phyloP scores from a whole-genome alignment of 2,329 filamentous ascomycete species.

The Ceratocystiopsis sp. region DNA sequence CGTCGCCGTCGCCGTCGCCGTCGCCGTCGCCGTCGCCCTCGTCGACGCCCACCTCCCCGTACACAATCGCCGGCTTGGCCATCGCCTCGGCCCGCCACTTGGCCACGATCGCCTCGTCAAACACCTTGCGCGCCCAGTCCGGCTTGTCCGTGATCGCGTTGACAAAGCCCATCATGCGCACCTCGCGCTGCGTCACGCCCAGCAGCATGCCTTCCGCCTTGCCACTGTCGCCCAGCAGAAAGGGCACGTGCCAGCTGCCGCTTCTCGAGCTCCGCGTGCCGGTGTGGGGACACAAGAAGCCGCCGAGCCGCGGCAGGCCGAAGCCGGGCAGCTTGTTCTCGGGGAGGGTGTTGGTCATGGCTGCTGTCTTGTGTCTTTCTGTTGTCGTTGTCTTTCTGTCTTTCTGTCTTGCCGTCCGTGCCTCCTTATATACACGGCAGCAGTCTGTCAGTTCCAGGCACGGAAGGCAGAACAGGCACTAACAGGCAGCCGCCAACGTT shows the following conservation, averaged over 20 bases:
- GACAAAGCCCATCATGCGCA: conserved; percentile 19
- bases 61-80: not conserved
- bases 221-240: not conserved
- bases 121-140: conserved; percentile 19
- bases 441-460: too few relatives aligned
- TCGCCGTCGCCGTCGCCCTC: not conserved
- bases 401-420: not conserved
- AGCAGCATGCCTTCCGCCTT: not conserved
- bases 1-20: too few relatives aligned
- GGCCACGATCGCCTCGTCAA: conserved; percentile 16
- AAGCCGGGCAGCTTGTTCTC: conserved; percentile 3
- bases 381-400: too few relatives aligned
- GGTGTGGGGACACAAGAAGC: too few relatives aligned
- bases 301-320: conserved; percentile 1
- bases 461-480: too few relatives aligned
- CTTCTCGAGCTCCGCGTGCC: too few relatives aligned
- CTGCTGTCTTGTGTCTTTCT: not conserved
- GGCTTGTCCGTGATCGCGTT: conserved; percentile 20
- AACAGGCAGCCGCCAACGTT: too few relatives aligned
- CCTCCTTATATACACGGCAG: too few relatives aligned
- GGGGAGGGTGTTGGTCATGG: not conserved
- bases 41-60: not conserved
- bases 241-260: not conserved
- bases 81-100: conserved; percentile 18
- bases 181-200: conserved; percentile 13